phyloP scores from a whole-genome alignment of 106 monocot genomes.

The Dactylorhiza incarnata region DNA sequence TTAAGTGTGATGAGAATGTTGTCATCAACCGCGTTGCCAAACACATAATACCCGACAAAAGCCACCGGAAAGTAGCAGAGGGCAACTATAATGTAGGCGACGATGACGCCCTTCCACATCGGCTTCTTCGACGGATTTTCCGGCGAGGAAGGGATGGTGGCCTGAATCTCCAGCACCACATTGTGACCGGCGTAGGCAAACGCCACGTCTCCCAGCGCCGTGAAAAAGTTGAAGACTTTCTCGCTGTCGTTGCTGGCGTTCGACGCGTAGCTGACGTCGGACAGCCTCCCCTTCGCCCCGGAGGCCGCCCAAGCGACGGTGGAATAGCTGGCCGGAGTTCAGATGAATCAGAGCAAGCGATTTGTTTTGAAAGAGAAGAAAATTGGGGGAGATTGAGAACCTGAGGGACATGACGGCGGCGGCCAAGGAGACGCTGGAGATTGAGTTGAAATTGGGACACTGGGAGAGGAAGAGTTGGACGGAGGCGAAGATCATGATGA shows the following conservation, averaged over 20 bases:
- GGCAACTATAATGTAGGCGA: slow-evolving; percentile 51
- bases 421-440: slow-evolving; percentile 21
- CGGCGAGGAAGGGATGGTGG: slow-evolving; percentile 50
- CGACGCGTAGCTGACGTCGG: background rate
- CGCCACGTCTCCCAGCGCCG: background rate
- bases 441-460: slow-evolving; percentile 27
- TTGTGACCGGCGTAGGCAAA: slow-evolving; percentile 33
- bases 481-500: slow-evolving; percentile 29
- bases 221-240: slow-evolving; percentile 4
- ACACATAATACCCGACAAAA: slow-evolving; percentile 37
- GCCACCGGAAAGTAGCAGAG: slow-evolving; percentile 57
- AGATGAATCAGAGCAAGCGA: background rate
- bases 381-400: slow-evolving; percentile 3
- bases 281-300: background rate
- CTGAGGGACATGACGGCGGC: slow-evolving; percentile 32
- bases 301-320: slow-evolving; percentile 3
- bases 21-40: slow-evolving; percentile 32
- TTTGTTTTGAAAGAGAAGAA: background rate
- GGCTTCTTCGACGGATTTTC: slow-evolving; percentile 53
- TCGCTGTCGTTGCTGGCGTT: background rate
- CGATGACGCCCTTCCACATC: slow-evolving; percentile 55
- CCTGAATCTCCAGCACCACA: slow-evolving; percentile 62
- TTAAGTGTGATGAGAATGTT: slow-evolving; percentile 38
- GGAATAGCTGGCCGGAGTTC: background rate
- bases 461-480: slow-evolving; percentile 21